Percentiles rank a stretch among this genome's conserved stretches.
Evolutionary conservation across 2,329 filamentous ascomycete genomes (phyloP).

Genomic region (Fusarium sp.): DNA sequence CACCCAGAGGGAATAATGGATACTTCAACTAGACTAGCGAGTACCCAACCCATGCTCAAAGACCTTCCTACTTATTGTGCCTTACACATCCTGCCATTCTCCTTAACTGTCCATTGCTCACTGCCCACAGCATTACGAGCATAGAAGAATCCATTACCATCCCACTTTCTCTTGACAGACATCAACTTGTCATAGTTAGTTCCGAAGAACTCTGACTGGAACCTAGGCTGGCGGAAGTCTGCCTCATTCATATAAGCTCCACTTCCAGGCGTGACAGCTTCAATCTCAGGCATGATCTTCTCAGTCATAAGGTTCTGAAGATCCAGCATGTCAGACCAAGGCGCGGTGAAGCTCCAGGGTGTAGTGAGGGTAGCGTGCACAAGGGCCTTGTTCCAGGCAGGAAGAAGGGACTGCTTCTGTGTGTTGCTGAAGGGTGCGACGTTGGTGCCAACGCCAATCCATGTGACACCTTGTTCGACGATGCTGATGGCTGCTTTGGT

Average conservation of each 20-base stretch:
- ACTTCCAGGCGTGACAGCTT: constrained; percentile 53
- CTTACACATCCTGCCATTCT: constrained; percentile 35
- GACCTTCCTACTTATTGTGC: not conserved
- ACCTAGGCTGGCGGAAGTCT: constrained; percentile 58
- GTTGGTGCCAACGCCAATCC: constrained; percentile 44
- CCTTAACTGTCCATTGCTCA: constrained; percentile 55
- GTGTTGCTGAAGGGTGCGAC: constrained; percentile 42
- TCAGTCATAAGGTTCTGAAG: constrained; percentile 48
- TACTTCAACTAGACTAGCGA: no score
- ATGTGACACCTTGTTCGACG: constrained; percentile 39
- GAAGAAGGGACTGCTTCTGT: constrained; percentile 51
- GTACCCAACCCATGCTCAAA: no score
- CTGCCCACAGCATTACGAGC: constrained; percentile 61
- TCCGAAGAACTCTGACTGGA: constrained; percentile 56
- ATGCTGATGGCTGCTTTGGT: constrained; percentile 45
- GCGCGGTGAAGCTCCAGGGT: constrained; percentile 42
- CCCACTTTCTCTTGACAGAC: constrained; percentile 63
- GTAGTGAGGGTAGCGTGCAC: constrained; percentile 43
- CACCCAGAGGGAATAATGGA: no score
- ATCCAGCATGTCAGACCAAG: constrained; percentile 46
- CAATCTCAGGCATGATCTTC: constrained; percentile 43
- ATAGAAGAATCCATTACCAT: constrained; percentile 57
- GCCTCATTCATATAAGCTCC: constrained; percentile 65
- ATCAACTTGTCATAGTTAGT: constrained; percentile 56
- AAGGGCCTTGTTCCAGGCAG: constrained; percentile 53